These are phyloP conservation scores for Aspergillus calidoustus DNA, from an alignment of 2,329 filamentous ascomycete species.

Conservation along the genomic window DNA sequence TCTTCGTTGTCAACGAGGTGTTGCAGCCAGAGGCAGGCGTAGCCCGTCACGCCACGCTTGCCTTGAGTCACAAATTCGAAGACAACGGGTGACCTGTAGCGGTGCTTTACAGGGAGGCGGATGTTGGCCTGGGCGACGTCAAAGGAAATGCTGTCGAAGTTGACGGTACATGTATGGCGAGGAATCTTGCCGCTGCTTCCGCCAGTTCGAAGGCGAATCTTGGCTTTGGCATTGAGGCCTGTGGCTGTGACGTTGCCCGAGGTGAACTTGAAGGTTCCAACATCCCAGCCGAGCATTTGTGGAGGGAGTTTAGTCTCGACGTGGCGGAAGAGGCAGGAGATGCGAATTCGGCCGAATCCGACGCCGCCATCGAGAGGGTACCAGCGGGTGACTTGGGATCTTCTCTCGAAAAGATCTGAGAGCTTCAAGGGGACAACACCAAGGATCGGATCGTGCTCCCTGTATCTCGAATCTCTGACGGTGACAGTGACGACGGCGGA, in stretches of 20 bases:
- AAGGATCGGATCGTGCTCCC: constrained; percentile 92
- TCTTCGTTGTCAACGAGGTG: constrained; percentile 82
- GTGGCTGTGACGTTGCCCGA: constrained; percentile 70
- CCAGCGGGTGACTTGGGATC: constrained; percentile 86
- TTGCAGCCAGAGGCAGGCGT: constrained; percentile 83
- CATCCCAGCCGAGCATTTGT: constrained; percentile 86
- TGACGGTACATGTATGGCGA: constrained; percentile 63
- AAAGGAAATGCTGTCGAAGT: constrained; percentile 65
- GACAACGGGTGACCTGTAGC: constrained; percentile 87
- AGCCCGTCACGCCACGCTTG: constrained; percentile 73
- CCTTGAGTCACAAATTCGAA: constrained; percentile 78
- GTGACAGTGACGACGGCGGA: constrained; percentile 84
- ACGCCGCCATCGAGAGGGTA: constrained; percentile 96
- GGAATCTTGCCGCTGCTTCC: constrained; percentile 76
- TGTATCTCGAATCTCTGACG: constrained; percentile 84
- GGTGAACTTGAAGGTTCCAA: constrained; percentile 89
- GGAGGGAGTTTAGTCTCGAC: constrained; percentile 86
- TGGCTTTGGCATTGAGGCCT: constrained; percentile 65
- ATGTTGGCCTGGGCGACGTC: constrained; percentile 63
- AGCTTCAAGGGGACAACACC: constrained; percentile 89
- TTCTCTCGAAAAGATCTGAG: constrained; percentile 83
- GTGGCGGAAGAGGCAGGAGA: constrained; percentile 88
- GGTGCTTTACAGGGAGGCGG: constrained; percentile 83
- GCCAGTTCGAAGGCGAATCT: constrained; percentile 80
- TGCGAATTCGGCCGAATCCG: constrained; percentile 84